Evolutionary conservation across 495 filamentous ascomycete genomes (phyloP).

Genomic region (Talaromyces thailandensis): DNA sequence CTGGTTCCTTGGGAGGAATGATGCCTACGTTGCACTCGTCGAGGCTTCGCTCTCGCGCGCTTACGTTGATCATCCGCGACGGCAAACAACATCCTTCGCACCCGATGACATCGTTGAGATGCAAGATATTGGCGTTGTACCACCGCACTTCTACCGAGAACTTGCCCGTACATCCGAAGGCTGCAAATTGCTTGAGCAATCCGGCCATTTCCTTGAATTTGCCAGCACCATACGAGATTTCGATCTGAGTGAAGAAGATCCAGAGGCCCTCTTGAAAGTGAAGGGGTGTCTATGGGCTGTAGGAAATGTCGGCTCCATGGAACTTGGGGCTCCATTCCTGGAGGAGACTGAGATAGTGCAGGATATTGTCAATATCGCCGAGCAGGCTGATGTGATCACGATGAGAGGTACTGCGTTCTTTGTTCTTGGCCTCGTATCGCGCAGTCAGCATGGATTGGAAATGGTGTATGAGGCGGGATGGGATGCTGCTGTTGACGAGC

Average conservation of each 20-base stretch:
- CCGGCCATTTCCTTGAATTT: slow-evolving; percentile 94
- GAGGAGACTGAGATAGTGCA: slow-evolving; percentile 79
- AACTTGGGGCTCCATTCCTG: slow-evolving; percentile 87
- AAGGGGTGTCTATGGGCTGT: slow-evolving; percentile 98
- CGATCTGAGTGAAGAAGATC: slow-evolving; percentile 72
- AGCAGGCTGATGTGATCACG: slow-evolving; percentile 77
- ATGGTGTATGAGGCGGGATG: slow-evolving; percentile 80
- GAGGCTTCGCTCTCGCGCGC: slow-evolving; percentile 91
- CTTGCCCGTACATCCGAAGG: slow-evolving; percentile 87
- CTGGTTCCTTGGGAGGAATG: slow-evolving; percentile 95
- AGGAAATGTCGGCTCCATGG: slow-evolving; percentile 97
- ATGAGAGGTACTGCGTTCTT: slow-evolving; percentile 95
- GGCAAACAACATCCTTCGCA: slow-evolving; percentile 22
- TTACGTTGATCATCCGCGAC: slow-evolving; percentile 52
- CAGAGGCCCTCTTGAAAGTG: slow-evolving; percentile 82
- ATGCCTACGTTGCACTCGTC: slow-evolving; percentile 87
- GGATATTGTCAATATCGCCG: slow-evolving; percentile 77
- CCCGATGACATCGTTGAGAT: slow-evolving; percentile 50
- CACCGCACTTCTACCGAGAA: slow-evolving; percentile 95
- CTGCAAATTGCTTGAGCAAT: slow-evolving; percentile 79
- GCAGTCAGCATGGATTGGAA: slow-evolving; percentile 85
- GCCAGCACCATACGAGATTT: slow-evolving; percentile 78
- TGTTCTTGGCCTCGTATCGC: slow-evolving; percentile 83
- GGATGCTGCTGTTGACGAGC: slow-evolving; percentile 79
- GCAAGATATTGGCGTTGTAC: slow-evolving; percentile 60